Evolutionary conservation across 257 asterid species (phyloP).

Genomic region (Capsicum rhomboideum): DNA sequence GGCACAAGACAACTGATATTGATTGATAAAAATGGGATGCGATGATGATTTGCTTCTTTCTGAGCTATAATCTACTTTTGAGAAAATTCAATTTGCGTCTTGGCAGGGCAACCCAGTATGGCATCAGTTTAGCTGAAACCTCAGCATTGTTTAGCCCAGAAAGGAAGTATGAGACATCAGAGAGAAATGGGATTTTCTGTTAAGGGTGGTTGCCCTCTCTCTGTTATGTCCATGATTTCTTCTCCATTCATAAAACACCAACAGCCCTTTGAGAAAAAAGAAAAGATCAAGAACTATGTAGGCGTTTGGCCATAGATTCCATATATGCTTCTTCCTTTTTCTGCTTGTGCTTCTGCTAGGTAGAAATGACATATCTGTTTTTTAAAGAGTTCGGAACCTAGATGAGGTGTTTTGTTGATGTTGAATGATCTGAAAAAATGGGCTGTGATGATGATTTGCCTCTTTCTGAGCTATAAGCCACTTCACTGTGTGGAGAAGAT

Average conservation of each 20-base stretch:
- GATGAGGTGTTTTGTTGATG: neutral
- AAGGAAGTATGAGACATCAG: neutral
- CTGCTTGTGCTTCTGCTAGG: neutral
- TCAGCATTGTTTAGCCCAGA: neutral
- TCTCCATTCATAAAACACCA: neutral
- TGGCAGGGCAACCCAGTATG: neutral
- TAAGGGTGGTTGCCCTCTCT: neutral
- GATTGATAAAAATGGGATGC: neutral
- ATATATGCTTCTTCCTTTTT: neutral
- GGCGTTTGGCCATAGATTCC: neutral
- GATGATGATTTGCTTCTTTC: neutral
- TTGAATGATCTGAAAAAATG: neutral
- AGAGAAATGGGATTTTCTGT: neutral
- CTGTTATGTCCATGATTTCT: neutral
- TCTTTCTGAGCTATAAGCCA: neutral
- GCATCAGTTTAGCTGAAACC: no score
- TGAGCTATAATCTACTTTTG: neutral
- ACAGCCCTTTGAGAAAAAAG: neutral
- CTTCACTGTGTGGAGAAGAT: neutral
- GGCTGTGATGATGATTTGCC: constrained; percentile 16
- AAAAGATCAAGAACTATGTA: neutral
- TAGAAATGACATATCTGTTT: neutral
- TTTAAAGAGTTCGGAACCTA: neutral
- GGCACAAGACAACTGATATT: neutral
- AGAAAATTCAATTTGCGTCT: neutral